phyloP scores from a whole-genome alignment of 371 early-diverging fungal species.

The Mucor plumbeus region DNA sequence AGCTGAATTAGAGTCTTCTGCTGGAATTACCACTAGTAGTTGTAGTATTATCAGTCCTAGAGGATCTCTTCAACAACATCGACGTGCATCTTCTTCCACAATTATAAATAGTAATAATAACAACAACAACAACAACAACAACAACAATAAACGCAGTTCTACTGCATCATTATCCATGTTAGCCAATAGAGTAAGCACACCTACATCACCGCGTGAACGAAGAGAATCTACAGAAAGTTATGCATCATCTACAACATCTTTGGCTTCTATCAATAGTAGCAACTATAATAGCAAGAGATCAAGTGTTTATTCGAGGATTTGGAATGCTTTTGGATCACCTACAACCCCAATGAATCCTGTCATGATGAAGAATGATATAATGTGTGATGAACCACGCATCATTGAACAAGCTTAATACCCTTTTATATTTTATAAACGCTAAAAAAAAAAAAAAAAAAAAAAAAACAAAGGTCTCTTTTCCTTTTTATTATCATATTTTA shows the following conservation, averaged over 20 bases:
- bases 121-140: conserved; percentile 22
- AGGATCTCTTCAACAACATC: conserved; percentile 23
- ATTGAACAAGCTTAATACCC: conserved; percentile 2
- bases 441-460: too few relatives aligned
- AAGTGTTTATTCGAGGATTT: conserved; percentile 53
- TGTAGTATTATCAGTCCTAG: conserved; percentile 18
- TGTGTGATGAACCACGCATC: conserved; percentile 10
- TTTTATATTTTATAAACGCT: background rate
- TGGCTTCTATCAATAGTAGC: conserved; percentile 39
- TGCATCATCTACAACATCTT: conserved; percentile 44
- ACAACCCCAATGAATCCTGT: conserved; percentile 12
- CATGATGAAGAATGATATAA: conserved; percentile 1
- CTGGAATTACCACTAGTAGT: background rate
- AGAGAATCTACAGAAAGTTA: conserved; percentile 45
- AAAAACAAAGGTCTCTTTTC: too few relatives aligned
- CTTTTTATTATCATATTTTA: too few relatives aligned
- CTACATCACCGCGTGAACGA: conserved; percentile 27
- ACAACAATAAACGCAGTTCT: conserved; percentile 31
- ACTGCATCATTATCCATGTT: conserved; percentile 36
- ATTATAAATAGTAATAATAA: background rate
- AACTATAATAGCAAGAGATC: conserved; percentile 45
- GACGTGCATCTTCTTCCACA: conserved; percentile 22
- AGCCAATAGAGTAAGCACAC: conserved; percentile 36
- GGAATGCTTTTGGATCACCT: conserved; percentile 41
- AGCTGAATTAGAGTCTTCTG: conserved; percentile 46